Percentiles rank a stretch among this genome's conserved stretches.
Conservation (phyloP, 1,284 basidiomycete genomes). For the Ustilago vetiveriae region DNA sequence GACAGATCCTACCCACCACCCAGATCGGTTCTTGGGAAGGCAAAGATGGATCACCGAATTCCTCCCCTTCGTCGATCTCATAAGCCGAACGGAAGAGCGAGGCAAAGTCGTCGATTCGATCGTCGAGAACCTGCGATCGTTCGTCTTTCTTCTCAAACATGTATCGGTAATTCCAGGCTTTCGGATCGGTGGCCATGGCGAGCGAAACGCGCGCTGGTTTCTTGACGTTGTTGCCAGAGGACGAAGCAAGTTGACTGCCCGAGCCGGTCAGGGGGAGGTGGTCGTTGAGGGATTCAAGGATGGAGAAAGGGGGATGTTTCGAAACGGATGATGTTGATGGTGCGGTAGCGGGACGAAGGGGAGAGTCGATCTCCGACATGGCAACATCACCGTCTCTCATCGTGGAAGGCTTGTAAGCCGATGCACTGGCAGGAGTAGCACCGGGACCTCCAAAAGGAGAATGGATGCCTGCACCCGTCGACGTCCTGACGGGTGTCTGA, state of each 20-base stretch:
- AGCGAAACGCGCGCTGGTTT: slow-evolving; percentile 52
- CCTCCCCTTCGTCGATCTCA: slow-evolving; percentile 27
- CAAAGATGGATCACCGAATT: slow-evolving; percentile 58
- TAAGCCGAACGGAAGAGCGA: slow-evolving; percentile 53
- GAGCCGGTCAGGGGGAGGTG: slow-evolving; percentile 33
- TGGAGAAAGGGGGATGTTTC: slow-evolving; percentile 4
- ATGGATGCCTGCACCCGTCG: background rate
- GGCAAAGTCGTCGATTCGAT: slow-evolving; percentile 56
- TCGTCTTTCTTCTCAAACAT: slow-evolving; percentile 66
- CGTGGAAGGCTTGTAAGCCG: slow-evolving; percentile 25
- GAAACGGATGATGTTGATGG: background rate
- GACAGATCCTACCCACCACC: slow-evolving; percentile 59
- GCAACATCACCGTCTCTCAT: slow-evolving; percentile 9
- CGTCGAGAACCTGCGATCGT: slow-evolving; percentile 55
- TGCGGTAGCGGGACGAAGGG: slow-evolving; percentile 4
- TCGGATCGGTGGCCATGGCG: slow-evolving; percentile 60
- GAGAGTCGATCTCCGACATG: slow-evolving; percentile 45
- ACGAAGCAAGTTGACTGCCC: slow-evolving; percentile 24
- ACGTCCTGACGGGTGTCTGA: slow-evolving; percentile 20
- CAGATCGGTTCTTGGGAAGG: slow-evolving; percentile 59
- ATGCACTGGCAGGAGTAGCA: slow-evolving; percentile 30
- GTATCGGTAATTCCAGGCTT: slow-evolving; percentile 64
- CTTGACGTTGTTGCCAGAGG: slow-evolving; percentile 8
- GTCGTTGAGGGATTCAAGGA: slow-evolving; percentile 57
- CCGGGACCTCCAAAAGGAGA: slow-evolving; percentile 26